Evolutionary conservation across 179 eudicot genomes (phyloP).

Genomic region (Vitellaria paradoxa): DNA sequence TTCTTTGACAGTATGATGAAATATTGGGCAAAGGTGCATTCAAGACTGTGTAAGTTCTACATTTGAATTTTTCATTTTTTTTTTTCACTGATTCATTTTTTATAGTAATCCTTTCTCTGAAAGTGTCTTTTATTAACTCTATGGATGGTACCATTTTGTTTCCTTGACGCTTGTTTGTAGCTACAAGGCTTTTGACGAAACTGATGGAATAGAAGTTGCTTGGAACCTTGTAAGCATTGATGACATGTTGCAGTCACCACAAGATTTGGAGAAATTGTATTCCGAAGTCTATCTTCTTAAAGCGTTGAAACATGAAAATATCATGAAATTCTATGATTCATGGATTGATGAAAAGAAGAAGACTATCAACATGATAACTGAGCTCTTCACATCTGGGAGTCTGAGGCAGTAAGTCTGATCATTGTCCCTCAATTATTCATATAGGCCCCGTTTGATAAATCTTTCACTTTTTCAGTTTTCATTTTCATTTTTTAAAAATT

Average conservation of each 20-base stretch:
- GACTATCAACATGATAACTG: slow-evolving; percentile 80
- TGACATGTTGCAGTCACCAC: slow-evolving; percentile 55
- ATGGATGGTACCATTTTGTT: not conserved
- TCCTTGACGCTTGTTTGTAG: slow-evolving; percentile 28
- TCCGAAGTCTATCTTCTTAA: slow-evolving; percentile 69
- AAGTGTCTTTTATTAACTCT: not conserved
- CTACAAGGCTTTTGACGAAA: slow-evolving; percentile 68
- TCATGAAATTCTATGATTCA: slow-evolving; percentile 60
- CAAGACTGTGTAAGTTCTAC: slow-evolving; percentile 64
- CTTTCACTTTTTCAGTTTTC: too few relatives aligned
- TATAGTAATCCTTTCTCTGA: not conserved
- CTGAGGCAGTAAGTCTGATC: slow-evolving; percentile 57
- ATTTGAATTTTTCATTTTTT: slow-evolving; percentile 11
- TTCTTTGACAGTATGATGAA: slow-evolving; percentile 48
- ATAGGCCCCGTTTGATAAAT: too few relatives aligned
- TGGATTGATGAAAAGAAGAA: slow-evolving; percentile 80
- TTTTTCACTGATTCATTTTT: not conserved
- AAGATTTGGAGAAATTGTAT: slow-evolving; percentile 58
- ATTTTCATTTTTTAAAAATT: too few relatives aligned
- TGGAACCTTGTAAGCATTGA: slow-evolving; percentile 63
- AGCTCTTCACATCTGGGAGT: slow-evolving; percentile 78
- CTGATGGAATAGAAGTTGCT: slow-evolving; percentile 75
- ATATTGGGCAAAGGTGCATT: slow-evolving; percentile 76
- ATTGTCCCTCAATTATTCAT: not conserved
- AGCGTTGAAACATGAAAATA: slow-evolving; percentile 59